These are phyloP conservation scores for Aspergillus bridgeri DNA, from an alignment of 495 filamentous ascomycete species.

Conservation along the genomic window DNA sequence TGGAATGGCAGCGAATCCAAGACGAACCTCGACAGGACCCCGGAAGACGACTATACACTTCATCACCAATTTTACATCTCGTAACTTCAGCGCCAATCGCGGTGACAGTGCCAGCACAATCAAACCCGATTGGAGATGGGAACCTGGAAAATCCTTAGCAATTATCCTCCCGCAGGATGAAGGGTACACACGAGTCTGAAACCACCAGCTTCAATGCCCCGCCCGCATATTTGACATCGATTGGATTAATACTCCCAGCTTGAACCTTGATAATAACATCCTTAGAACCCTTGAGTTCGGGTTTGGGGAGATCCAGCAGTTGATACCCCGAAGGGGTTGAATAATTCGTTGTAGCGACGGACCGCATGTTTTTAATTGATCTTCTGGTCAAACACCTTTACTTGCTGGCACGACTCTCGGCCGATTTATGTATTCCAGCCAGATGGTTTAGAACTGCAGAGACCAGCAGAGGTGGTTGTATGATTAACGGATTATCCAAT, in stretches of 20 bases:
- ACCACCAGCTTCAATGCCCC: constrained; percentile 27
- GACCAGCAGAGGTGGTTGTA: background rate
- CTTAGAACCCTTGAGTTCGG: constrained; percentile 34
- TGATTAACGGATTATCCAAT: background rate
- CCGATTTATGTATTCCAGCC: background rate
- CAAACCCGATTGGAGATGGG: constrained; percentile 41
- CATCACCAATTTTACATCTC: constrained; percentile 46
- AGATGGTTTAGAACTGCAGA: background rate
- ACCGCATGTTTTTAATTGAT: constrained; percentile 35
- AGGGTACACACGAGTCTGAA: constrained; percentile 19
- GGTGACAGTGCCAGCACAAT: constrained; percentile 45
- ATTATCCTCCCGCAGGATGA: too few relatives aligned
- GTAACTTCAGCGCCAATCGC: constrained; percentile 41
- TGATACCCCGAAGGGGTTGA: constrained; percentile 40
- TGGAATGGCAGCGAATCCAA: too few relatives aligned
- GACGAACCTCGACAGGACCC: constrained; percentile 23
- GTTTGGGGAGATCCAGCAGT: constrained; percentile 40
- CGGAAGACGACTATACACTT: constrained; percentile 43
- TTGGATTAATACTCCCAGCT: constrained; percentile 46
- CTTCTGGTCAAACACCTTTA: background rate
- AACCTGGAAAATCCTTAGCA: constrained; percentile 29
- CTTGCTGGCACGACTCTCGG: background rate
- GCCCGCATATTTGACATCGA: constrained; percentile 47
- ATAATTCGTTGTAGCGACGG: constrained; percentile 41
- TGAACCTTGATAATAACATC: constrained; percentile 51